These are phyloP conservation scores for Trametes polyzona DNA, from an alignment of 1,284 basidiomycete species.

Conservation along the genomic window DNA sequence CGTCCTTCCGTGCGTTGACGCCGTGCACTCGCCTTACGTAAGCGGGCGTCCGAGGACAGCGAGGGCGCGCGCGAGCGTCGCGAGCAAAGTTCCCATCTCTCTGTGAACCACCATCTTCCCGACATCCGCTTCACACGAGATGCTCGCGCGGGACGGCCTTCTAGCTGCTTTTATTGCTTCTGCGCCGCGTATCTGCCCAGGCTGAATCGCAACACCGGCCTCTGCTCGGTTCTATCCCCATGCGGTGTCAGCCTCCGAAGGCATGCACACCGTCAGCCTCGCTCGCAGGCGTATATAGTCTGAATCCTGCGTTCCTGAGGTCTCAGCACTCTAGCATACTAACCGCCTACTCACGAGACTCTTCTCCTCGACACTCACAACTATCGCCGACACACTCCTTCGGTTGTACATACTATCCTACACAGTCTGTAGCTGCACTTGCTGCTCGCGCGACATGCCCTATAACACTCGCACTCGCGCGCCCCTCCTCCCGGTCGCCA, in stretches of 20 bases:
- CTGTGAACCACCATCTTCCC: constrained; percentile 1
- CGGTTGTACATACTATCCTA: no score
- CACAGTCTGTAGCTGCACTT: background rate
- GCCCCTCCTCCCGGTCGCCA: constrained; percentile 31
- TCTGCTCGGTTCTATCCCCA: constrained; percentile 6
- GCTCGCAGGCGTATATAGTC: constrained; percentile 6
- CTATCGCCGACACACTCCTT: constrained; percentile 7
- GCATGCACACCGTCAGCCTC: constrained; percentile 1
- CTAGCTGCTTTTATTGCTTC: constrained; percentile 1
- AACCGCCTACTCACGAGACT: constrained; percentile 10
- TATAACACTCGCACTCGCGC: constrained; percentile 13
- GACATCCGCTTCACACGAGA: background rate
- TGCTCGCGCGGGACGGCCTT: background rate
- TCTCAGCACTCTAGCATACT: constrained; percentile 23
- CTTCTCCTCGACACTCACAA: background rate
- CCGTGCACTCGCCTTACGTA: constrained; percentile 15
- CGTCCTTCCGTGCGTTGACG: constrained; percentile 10
- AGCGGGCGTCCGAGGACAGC: background rate
- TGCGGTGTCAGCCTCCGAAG: background rate
- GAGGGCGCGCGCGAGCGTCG: background rate
- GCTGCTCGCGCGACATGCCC: constrained; percentile 6
- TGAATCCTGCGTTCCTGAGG: background rate
- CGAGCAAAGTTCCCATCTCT: background rate
- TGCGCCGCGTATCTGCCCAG: background rate
- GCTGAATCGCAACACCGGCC: background rate